Percentiles rank a stretch among this genome's conserved stretches.
Evolutionary conservation across 2,329 filamentous ascomycete species (phyloP).

Genomic region (Cercospora janseana): DNA sequence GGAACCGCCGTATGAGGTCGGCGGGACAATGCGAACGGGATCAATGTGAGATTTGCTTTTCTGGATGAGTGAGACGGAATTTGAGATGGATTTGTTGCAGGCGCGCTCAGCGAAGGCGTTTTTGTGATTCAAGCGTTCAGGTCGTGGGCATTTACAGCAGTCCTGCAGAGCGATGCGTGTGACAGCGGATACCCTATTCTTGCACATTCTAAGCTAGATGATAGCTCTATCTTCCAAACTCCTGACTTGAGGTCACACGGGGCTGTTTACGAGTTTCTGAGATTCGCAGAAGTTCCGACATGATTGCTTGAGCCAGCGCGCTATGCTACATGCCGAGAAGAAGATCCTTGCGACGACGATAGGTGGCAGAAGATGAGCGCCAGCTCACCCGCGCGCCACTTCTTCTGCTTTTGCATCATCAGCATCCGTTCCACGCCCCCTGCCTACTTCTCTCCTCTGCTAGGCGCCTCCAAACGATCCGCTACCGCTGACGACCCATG

Average conservation of each 20-base stretch:
- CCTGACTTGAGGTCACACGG: slow-evolving; percentile 1
- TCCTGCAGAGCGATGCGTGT: neutral
- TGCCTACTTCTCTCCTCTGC: too few species aligned
- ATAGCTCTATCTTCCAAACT: neutral
- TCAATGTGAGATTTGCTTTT: neutral
- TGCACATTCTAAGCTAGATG: slow-evolving; percentile 3
- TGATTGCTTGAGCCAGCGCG: neutral
- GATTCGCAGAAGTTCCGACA: neutral
- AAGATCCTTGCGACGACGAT: too few species aligned
- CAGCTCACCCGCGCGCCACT: too few species aligned
- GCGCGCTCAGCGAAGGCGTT: slow-evolving; percentile 10
- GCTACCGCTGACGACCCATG: too few species aligned
- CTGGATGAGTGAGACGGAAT: neutral
- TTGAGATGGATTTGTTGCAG: neutral
- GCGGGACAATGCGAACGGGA: neutral
- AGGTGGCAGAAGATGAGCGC: too few species aligned
- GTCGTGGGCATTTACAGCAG: neutral
- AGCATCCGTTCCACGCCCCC: too few species aligned
- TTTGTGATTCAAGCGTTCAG: neutral
- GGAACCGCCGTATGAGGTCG: neutral
- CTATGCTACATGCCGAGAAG: neutral
- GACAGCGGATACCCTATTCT: slow-evolving; percentile 14
- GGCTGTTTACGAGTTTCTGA: neutral
- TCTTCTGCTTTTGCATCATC: too few species aligned
- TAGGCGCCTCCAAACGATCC: too few species aligned